Evolutionary conservation across 2,329 filamentous ascomycete genomes (phyloP), one percentile per base, ranked within the genome.

Genomic region (Monilinia vaccinii-corymbosi): DNA sequence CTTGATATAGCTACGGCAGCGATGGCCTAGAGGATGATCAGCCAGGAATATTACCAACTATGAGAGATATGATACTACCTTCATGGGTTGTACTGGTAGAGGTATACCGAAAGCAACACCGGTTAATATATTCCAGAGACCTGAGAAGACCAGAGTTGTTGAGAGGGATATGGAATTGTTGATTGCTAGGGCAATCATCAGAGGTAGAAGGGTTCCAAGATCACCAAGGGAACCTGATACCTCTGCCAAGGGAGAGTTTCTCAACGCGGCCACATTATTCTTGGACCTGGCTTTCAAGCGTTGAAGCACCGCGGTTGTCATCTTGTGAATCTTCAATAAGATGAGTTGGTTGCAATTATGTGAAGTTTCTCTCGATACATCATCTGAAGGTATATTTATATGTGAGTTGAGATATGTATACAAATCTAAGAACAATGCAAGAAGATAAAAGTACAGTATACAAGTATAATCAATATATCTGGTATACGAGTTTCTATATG

Each of bases 161-260:
- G 89, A 84, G 1, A 97, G 81, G 25, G 89, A 87, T 68, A 97
- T 89, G 10, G 89, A 92, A 38, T 81, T 79, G 65, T 89, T 88
- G 32, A 89, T 75, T 0, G 91, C 85, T 32, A 97, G 83, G 2
- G 92, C 89, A 69, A 96, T 90, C 78, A 94, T 89, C 59, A 97
- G 83, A 51, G 92, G 93, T 13, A 96, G 82, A 34, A 96, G 82
- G 3, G 93, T 97, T 64, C 93, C 93, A 46, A 97, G 80, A 71
- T 97, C 93, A 64, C 93, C 93, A 2, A 91, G 80, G 0, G 92
- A 89, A 56, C 93, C 93, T 1, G 93, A 96, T 57, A 97, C 83
- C 76, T 97, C 93, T 52, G 87, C 74, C 18, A 88, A 75, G 63
- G 85, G 82, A 53, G 81, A 77, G 25, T 70, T 71, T 62, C 75